Percentiles rank a stretch among this genome's conserved stretches.
Conservation (phyloP, 352 stramenopile genomes). For the Globisporangium nunn region DNA sequence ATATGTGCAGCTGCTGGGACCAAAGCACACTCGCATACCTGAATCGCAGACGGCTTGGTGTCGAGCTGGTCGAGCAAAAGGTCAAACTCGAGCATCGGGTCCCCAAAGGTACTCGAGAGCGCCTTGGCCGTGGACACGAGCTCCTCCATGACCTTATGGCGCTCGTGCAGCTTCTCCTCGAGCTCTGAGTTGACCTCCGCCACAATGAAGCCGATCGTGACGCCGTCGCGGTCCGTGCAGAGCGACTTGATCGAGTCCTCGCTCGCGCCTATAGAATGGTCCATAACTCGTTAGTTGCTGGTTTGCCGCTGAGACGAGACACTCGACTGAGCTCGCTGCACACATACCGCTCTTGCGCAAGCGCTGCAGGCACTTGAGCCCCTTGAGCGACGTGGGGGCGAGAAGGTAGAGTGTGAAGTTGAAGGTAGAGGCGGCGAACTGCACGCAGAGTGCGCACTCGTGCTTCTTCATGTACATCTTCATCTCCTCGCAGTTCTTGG, state of each 20-base stretch:
- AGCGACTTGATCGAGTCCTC: conserved; percentile 80
- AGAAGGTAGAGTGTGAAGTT: conserved; percentile 84
- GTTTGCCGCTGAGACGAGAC: neutral
- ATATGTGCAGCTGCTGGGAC: neutral
- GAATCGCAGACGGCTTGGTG: conserved; percentile 80
- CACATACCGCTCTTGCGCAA: conserved; percentile 70
- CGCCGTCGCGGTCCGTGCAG: conserved; percentile 73
- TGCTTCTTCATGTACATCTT: conserved; percentile 87
- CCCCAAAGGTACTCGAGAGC: conserved; percentile 72
- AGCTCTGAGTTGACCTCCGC: conserved; percentile 84
- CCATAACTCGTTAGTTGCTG: too few species aligned
- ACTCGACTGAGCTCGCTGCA: neutral
- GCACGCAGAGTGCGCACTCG: conserved; percentile 75
- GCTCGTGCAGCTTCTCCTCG: conserved; percentile 68
- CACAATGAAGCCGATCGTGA: conserved; percentile 84
- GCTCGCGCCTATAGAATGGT: conserved; percentile 41
- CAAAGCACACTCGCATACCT: conserved; percentile 30
- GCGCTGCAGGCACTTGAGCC: conserved; percentile 73
- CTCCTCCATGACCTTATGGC: conserved; percentile 78
- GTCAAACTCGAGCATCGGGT: conserved; percentile 83
- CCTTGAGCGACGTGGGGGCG: conserved; percentile 51
- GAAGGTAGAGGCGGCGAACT: conserved; percentile 75
- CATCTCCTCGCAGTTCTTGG: conserved; percentile 79
- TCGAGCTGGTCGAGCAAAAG: conserved; percentile 79
- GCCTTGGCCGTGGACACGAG: conserved; percentile 64